Percentiles rank a stretch among this genome's conserved stretches.
These are phyloP conservation scores for Amaranthus cruentus DNA, from an alignment of 148 eudicot species.

Conservation along the genomic window DNA sequence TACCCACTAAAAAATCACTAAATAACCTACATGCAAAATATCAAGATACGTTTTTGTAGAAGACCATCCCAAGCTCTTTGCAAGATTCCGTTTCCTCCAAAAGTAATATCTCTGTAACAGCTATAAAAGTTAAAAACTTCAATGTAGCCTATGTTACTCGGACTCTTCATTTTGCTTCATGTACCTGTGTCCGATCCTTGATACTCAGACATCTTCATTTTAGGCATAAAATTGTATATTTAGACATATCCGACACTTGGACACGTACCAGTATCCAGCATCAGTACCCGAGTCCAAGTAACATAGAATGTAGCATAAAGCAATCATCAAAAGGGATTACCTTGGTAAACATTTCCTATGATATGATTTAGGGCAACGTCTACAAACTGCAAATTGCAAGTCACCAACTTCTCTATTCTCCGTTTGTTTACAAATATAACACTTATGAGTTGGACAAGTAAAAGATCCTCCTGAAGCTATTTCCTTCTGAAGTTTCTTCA, in stretches of 20 bases:
- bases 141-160: too few relatives aligned
- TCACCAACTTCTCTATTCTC: slow-evolving; percentile 48
- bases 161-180: too few relatives aligned
- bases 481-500: slow-evolving; percentile 42
- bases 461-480: slow-evolving; percentile 65
- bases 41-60: slow-evolving; percentile 58
- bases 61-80: slow-evolving; percentile 84
- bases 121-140: not conserved
- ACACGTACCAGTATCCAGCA: not conserved
- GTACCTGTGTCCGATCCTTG: too few relatives aligned
- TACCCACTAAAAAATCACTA: not conserved
- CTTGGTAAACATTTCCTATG: slow-evolving; percentile 85
- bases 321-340: slow-evolving; percentile 27
- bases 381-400: slow-evolving; percentile 75
- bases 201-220: too few relatives aligned
- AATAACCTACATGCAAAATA: slow-evolving; percentile 67
- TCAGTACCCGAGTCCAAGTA: not conserved
- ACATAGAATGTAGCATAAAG: not conserved
- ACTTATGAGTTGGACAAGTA: slow-evolving; percentile 70
- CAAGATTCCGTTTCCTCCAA: slow-evolving; percentile 24
- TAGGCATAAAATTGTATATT: too few relatives aligned
- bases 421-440: slow-evolving; percentile 47
- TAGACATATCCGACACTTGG: too few relatives aligned
- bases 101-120: slow-evolving; percentile 44
- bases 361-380: slow-evolving; percentile 89